phyloP scores from a whole-genome alignment of 805 yeast genomes.

The Yamadazyma sp. region DNA sequence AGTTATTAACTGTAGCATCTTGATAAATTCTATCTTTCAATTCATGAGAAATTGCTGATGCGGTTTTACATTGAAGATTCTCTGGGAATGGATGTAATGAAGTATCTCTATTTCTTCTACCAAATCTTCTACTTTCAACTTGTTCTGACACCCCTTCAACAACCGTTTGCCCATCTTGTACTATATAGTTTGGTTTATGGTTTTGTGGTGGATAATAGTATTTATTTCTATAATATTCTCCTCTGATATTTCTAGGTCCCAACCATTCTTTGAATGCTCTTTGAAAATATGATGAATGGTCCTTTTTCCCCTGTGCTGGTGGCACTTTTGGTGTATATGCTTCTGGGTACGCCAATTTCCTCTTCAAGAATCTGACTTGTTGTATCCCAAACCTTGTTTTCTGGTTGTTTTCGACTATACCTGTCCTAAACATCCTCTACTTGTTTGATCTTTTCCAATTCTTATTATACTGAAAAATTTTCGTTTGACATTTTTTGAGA shows the following conservation, averaged over 20 bases:
- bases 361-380: slow-evolving; percentile 9
- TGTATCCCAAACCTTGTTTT: neutral
- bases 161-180: slow-evolving; percentile 46
- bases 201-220: slow-evolving; percentile 65
- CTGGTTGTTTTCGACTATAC: too few relatives aligned
- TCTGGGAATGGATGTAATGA: slow-evolving; percentile 77
- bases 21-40: slow-evolving; percentile 59
- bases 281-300: slow-evolving; percentile 52
- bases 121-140: slow-evolving; percentile 11
- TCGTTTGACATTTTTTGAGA: too few relatives aligned
- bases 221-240: slow-evolving; percentile 75
- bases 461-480: too few relatives aligned
- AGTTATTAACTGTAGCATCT: slow-evolving; percentile 50
- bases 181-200: slow-evolving; percentile 71
- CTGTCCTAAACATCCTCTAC: too few relatives aligned
- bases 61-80: slow-evolving; percentile 69
- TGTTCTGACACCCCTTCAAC: slow-evolving; percentile 10
- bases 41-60: slow-evolving; percentile 53
- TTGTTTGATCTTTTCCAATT: too few relatives aligned
- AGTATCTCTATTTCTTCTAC: slow-evolving; percentile 19
- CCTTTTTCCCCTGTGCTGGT: slow-evolving; percentile 33
- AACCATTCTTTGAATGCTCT: slow-evolving; percentile 68
- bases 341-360: slow-evolving; percentile 34
- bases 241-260: slow-evolving; percentile 82
- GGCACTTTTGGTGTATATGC: slow-evolving; percentile 29